A percentile compares a stretch with the other conserved stretches of the same genome.
These are phyloP conservation scores for bread wheat (Triticum aestivum) DNA, from an alignment of 176 grass and related monocot species.

Conservation along the genomic window DNA sequence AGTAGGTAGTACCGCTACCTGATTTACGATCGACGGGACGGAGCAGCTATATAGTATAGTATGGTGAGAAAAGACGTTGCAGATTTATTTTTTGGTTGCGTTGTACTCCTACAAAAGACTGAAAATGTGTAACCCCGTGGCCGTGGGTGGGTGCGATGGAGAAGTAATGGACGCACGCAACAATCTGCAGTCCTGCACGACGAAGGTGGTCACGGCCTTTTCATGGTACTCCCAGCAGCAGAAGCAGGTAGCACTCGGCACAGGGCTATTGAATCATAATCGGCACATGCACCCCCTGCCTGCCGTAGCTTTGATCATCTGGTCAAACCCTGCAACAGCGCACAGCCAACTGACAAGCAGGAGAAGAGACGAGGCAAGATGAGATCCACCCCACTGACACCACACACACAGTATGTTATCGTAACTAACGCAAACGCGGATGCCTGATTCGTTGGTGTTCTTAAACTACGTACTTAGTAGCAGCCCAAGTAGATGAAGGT, in stretches of 20 bases:
- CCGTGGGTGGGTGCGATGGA: not conserved
- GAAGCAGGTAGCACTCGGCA: not conserved
- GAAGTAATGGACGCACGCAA: not conserved
- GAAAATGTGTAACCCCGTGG: not conserved
- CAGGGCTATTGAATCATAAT: not conserved
- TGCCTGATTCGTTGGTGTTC: not conserved
- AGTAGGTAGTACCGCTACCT: not conserved
- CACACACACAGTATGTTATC: not conserved
- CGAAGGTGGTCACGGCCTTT: not conserved
- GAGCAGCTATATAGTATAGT: not conserved
- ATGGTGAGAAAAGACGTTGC: not conserved
- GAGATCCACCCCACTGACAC: not conserved
- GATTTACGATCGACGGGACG: not conserved
- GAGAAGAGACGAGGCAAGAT: not conserved
- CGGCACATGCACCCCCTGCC: slow-evolving; percentile 25
- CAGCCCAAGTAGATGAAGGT: not conserved
- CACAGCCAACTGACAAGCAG: not conserved
- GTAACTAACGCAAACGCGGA: not conserved
- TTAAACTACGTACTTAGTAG: too few species aligned
- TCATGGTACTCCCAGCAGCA: not conserved
- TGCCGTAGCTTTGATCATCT: not conserved
- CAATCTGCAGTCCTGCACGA: not conserved
- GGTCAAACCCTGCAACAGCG: slow-evolving; percentile 21
- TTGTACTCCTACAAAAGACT: not conserved
- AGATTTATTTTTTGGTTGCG: not conserved